A percentile compares a stretch with the other conserved stretches of the same genome.
Conservation (phyloP, 192 early-diverging fungal genomes). For the Allomyces macrogynus region DNA sequence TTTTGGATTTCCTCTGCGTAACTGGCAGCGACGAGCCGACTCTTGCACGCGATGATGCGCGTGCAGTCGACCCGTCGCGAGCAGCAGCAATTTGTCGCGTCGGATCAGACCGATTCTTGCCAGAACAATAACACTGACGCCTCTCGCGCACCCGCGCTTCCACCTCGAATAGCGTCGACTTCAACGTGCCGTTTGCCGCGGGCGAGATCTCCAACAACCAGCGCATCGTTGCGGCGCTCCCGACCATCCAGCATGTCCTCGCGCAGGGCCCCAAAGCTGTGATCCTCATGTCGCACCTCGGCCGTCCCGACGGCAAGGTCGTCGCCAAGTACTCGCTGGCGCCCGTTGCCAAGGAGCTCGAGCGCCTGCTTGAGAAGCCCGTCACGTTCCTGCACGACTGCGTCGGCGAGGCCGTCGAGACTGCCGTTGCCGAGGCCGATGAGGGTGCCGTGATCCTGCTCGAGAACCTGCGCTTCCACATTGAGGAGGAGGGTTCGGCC, state of each 20-base stretch:
- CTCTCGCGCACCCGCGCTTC: constrained; percentile 2
- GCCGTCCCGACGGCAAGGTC: constrained; percentile 82
- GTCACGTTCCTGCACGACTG: constrained; percentile 88
- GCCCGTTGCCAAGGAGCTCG: constrained; percentile 72
- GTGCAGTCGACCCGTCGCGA: background rate
- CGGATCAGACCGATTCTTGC: background rate
- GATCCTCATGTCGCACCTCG: constrained; percentile 91
- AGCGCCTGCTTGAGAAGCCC: constrained; percentile 48
- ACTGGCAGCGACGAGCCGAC: too few relatives aligned
- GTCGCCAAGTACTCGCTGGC: constrained; percentile 76
- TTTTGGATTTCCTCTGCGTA: background rate
- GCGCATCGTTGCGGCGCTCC: constrained; percentile 83
- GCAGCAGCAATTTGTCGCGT: too few relatives aligned
- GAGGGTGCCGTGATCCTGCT: constrained; percentile 70
- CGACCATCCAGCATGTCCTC: constrained; percentile 79
- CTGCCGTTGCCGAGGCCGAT: constrained; percentile 41
- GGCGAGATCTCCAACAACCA: constrained; percentile 91
- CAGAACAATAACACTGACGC: constrained; percentile 3
- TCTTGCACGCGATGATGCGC: background rate
- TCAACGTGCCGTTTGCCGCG: constrained; percentile 93
- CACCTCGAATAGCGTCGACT: constrained; percentile 57
- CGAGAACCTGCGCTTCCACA: constrained; percentile 96
- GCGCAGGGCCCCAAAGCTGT: constrained; percentile 68
- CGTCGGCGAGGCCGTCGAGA: constrained; percentile 73
- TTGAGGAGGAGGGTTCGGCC: constrained; percentile 88